These are phyloP conservation scores for Paralagenidium karlingii DNA, from an alignment of 352 stramenopile genomes.

Conservation along the genomic window DNA sequence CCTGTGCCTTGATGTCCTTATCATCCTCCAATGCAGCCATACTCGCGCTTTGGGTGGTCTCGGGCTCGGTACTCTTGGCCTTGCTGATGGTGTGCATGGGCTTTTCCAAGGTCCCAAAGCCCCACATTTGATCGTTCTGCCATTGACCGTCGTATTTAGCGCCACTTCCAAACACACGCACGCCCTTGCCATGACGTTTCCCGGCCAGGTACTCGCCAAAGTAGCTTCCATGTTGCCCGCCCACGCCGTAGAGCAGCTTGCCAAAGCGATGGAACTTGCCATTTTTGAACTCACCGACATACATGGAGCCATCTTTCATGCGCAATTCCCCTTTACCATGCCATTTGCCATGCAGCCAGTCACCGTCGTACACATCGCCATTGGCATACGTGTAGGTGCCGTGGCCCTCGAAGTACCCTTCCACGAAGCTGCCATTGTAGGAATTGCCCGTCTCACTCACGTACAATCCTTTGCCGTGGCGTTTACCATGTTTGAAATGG, in stretches of 20 bases:
- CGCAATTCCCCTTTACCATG: slow-evolving; percentile 38
- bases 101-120: slow-evolving; percentile 36
- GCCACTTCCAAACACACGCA: slow-evolving; percentile 32
- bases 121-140: slow-evolving; percentile 38
- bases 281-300: slow-evolving; percentile 36
- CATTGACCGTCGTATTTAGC: slow-evolving; percentile 58
- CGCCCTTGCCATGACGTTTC: slow-evolving; percentile 39
- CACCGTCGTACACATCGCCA: slow-evolving; percentile 55
- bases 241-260: slow-evolving; percentile 23
- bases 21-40: too few relatives aligned
- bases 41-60: too few relatives aligned
- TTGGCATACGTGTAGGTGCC: slow-evolving; percentile 42
- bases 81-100: too few relatives aligned
- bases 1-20: too few relatives aligned
- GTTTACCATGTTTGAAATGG: slow-evolving; percentile 30
- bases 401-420: slow-evolving; percentile 35
- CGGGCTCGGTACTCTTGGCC: too few relatives aligned
- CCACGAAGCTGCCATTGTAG: slow-evolving; percentile 40
- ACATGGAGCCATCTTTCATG: slow-evolving; percentile 29
- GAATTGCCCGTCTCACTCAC: slow-evolving; percentile 15
- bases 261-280: slow-evolving; percentile 50
- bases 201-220: slow-evolving; percentile 39
- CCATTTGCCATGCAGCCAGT: slow-evolving; percentile 44
- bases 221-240: slow-evolving; percentile 40
- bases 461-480: slow-evolving; percentile 32